These are phyloP conservation scores for Cryptosporidium sp. DNA, from an alignment of 169 alveolate species.

Conservation along the genomic window DNA sequence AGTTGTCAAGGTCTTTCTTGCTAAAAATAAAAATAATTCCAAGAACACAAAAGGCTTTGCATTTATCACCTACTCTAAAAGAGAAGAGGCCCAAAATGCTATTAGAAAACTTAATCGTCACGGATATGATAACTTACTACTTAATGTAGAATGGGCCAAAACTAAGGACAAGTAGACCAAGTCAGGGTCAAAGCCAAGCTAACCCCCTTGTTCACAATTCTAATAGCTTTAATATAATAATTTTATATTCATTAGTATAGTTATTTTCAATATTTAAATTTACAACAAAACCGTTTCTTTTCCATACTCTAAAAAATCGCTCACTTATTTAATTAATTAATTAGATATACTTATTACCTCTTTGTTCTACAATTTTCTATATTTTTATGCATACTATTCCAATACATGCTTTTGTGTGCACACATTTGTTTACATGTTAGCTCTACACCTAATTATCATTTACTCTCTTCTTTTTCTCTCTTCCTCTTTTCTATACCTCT, in stretches of 20 bases:
- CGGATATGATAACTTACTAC: constrained; percentile 88
- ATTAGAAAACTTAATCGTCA: constrained; percentile 88
- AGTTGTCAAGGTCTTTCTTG: constrained; percentile 87
- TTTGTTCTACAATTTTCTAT: background rate
- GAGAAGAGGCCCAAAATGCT: constrained; percentile 90
- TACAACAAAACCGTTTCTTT: background rate
- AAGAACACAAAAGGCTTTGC: constrained; percentile 91
- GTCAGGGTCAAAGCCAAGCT: background rate
- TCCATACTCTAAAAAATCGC: background rate
- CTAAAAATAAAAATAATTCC: constrained; percentile 91
- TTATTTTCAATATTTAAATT: background rate
- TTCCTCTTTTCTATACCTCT: background rate
- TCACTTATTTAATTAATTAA: background rate
- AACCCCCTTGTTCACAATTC: background rate
- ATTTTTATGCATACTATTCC: background rate
- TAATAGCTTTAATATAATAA: background rate
- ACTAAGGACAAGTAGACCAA: constrained; percentile 38
- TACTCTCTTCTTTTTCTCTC: background rate
- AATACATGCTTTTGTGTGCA: too few species aligned
- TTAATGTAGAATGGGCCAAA: constrained; percentile 83
- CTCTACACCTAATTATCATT: background rate
- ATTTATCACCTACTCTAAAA: constrained; percentile 86
- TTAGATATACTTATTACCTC: background rate
- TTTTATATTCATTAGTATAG: background rate
- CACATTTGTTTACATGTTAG: background rate